These are phyloP conservation scores for Fusarium agapanthi DNA, from an alignment of 2,329 filamentous ascomycete species.

Conservation along the genomic window DNA sequence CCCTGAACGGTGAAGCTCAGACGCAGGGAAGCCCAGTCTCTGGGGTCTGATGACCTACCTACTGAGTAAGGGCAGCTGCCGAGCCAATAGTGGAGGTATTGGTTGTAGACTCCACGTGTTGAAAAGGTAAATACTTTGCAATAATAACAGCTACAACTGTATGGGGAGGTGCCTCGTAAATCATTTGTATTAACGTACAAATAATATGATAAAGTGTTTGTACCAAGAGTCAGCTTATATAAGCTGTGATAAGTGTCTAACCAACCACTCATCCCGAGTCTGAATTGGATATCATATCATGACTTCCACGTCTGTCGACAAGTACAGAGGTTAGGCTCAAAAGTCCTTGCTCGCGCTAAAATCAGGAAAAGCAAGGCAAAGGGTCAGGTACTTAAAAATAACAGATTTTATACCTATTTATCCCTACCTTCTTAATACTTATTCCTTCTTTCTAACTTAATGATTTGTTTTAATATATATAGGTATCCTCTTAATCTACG, in stretches of 20 bases:
- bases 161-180: not conserved
- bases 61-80: constrained; percentile 33
- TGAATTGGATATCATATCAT: not conserved
- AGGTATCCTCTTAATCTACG: too few relatives aligned
- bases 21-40: constrained; percentile 18
- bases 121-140: not conserved
- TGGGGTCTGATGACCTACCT: constrained; percentile 39
- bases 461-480: too few relatives aligned
- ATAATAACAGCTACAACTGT: not conserved
- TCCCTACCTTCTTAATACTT: too few relatives aligned
- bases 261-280: too few relatives aligned
- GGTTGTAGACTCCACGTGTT: not conserved
- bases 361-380: too few relatives aligned
- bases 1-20: constrained; percentile 29
- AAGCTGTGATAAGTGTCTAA: not conserved
- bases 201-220: not conserved
- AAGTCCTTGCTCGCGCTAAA: too few relatives aligned
- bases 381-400: too few relatives aligned
- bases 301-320: not conserved
- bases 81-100: constrained; percentile 28
- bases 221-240: not conserved
- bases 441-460: too few relatives aligned
- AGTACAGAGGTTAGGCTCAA: too few relatives aligned
- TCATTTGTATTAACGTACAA: not conserved
- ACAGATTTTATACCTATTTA: too few relatives aligned